A percentile compares a stretch with the other conserved stretches of the same genome.
Evolutionary conservation across 805 yeast genomes (phyloP).

Genomic region (Yarrowia sp.): DNA sequence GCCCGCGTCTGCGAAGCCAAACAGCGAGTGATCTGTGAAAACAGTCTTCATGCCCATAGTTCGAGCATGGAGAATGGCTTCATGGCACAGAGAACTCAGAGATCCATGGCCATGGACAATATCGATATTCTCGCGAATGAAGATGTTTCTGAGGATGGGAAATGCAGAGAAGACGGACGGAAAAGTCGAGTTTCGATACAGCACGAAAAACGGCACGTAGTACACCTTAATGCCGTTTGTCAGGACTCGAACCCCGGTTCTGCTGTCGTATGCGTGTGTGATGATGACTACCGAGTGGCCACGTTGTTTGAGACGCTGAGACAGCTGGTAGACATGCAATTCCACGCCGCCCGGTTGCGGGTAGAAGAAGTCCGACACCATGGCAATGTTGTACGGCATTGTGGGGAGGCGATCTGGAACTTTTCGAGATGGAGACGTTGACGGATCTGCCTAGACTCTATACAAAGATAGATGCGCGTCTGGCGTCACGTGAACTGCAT

Average conservation of each 20-base stretch:
- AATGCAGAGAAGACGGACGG: conserved; percentile 91
- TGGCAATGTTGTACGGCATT: conserved; percentile 47
- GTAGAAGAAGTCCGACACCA: conserved; percentile 96
- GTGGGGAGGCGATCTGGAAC: background rate
- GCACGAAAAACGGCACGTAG: conserved; percentile 80
- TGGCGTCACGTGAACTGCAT: conserved; percentile 27
- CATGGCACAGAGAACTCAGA: conserved; percentile 83
- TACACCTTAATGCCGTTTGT: conserved; percentile 94
- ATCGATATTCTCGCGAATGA: conserved; percentile 83
- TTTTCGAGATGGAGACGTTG: background rate
- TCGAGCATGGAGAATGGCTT: conserved; percentile 87
- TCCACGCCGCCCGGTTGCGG: conserved; percentile 99
- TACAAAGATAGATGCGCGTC: background rate
- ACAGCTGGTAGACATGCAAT: conserved; percentile 88
- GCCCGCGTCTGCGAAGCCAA: conserved; percentile 88
- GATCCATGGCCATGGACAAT: conserved; percentile 97
- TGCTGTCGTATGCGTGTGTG: conserved; percentile 85
- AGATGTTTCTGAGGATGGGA: conserved; percentile 83
- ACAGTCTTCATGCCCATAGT: conserved; percentile 93
- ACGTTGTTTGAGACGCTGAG: conserved; percentile 73
- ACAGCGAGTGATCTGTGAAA: conserved; percentile 93
- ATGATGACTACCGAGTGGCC: conserved; percentile 88
- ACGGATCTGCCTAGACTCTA: too few species aligned
- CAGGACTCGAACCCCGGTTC: conserved; percentile 81
- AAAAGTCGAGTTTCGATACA: conserved; percentile 83